Percentiles rank a stretch among this genome's conserved stretches.
phyloP scores from a whole-genome alignment of 306 rosid species.

The Cicer bijugum region DNA sequence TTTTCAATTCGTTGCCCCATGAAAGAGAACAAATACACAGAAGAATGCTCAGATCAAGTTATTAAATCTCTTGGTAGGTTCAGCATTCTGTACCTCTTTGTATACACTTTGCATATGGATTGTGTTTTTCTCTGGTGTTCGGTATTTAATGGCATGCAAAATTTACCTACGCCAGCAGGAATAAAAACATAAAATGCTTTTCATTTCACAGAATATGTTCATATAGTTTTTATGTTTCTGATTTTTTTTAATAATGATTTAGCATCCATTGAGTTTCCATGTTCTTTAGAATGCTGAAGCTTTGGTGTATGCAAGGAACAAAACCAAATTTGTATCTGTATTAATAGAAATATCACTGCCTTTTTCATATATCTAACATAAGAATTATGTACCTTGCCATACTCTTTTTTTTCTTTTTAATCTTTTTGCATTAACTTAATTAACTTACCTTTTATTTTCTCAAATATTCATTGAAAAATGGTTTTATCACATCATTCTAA shows the following conservation, averaged over 20 bases:
- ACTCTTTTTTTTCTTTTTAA: not conserved
- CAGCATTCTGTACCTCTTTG: constrained; percentile 34
- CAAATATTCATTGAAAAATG: constrained; percentile 20
- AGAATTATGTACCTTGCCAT: not conserved
- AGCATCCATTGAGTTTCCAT: no score
- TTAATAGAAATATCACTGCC: no score
- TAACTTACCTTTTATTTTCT: constrained; percentile 16
- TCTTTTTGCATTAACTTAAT: constrained; percentile 4
- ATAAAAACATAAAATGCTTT: constrained; percentile 23
- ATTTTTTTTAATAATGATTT: no score
- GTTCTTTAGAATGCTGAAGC: no score
- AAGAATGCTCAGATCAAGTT: constrained; percentile 86
- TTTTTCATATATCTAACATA: not conserved
- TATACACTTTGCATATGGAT: constrained; percentile 8
- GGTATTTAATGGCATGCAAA: no score
- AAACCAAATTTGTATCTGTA: no score
- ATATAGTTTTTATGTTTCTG: no score
- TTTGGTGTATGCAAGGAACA: no score
- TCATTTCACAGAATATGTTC: not conserved
- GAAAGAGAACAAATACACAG: constrained; percentile 68
- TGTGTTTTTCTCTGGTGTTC: constrained; percentile 28
- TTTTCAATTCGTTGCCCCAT: constrained; percentile 95
- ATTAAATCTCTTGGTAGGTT: constrained; percentile 83
- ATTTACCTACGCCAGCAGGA: not conserved
- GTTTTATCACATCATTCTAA: constrained; percentile 31